Percentiles rank a stretch among this genome's conserved stretches.
Evolutionary conservation across 495 filamentous ascomycete species (phyloP).

Genomic region (Lepidopterella palustris): DNA sequence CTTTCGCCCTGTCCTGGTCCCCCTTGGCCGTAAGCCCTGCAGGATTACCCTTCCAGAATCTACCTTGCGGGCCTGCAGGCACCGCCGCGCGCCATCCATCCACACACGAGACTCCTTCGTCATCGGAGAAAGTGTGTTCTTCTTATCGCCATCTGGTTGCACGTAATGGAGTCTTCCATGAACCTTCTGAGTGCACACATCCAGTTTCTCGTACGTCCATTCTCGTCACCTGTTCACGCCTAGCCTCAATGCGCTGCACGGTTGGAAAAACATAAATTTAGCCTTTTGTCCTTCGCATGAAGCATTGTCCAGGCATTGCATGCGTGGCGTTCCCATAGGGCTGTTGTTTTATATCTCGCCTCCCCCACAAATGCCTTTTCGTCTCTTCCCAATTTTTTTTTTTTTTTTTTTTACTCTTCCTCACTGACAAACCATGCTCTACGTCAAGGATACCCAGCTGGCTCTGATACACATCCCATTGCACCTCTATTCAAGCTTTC

Average conservation of each 20-base stretch:
- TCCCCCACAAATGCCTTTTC: constrained; percentile 22
- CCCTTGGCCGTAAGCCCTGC: constrained; percentile 21
- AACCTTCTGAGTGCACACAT: constrained; percentile 36
- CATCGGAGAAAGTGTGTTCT: constrained; percentile 12
- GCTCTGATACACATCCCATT: constrained; percentile 89
- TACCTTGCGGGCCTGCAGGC: constrained; percentile 18
- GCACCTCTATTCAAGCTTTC: constrained; percentile 68
- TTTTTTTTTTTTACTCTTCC: constrained; percentile 8
- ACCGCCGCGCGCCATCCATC: no score
- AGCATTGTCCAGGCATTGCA: constrained; percentile 12
- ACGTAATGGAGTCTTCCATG: constrained; percentile 35
- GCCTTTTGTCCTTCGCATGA: constrained; percentile 3
- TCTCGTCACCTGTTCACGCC: constrained; percentile 22
- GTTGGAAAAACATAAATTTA: not conserved
- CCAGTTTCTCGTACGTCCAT: constrained; percentile 34
- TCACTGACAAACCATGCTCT: constrained; percentile 31
- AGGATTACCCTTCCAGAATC: constrained; percentile 10
- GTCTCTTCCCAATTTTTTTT: constrained; percentile 23
- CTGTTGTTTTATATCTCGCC: constrained; percentile 28
- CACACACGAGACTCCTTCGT: constrained; percentile 14
- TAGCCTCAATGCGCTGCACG: constrained; percentile 8
- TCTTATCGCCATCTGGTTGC: constrained; percentile 18
- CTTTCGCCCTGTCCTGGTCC: constrained; percentile 10
- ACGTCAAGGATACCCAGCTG: constrained; percentile 70
- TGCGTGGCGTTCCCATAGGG: constrained; percentile 21